Evolutionary conservation across 768 basidiomycete species (phyloP).

Genomic region (Artomyces pyxidatus): DNA sequence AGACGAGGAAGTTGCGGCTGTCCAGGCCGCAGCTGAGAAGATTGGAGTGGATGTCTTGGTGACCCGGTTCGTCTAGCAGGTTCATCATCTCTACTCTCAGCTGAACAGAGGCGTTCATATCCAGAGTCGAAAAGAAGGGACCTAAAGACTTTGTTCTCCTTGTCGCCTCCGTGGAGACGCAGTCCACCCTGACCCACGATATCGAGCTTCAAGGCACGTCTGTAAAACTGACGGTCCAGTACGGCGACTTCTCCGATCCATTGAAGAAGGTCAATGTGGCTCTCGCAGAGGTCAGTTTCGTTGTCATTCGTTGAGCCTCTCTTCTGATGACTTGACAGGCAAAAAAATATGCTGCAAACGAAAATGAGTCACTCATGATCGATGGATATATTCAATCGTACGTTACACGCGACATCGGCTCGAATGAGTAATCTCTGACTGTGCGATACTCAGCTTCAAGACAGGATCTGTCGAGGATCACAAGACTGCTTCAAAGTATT

Average conservation of each 20-base stretch:
- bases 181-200: conserved; percentile 34
- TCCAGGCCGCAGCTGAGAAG: conserved; percentile 71
- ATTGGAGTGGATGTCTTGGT: conserved; percentile 72
- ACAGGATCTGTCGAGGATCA: conserved; percentile 77
- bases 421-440: not conserved
- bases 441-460: conserved; percentile 44
- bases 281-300: conserved; percentile 43
- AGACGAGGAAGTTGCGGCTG: conserved; percentile 70
- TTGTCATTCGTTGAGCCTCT: not conserved
- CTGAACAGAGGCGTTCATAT: not conserved
- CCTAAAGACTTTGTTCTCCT: conserved; percentile 56
- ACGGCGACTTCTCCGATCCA: conserved; percentile 63
- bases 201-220: conserved; percentile 33
- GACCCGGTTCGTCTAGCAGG: conserved; percentile 48
- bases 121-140: conserved; percentile 65
- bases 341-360: conserved; percentile 64
- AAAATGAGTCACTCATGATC: conserved; percentile 66
- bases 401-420: conserved; percentile 13
- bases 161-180: conserved; percentile 57
- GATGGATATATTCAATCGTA: conserved; percentile 75
- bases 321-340: conserved; percentile 36
- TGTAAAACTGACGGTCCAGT: conserved; percentile 54
- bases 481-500: conserved; percentile 65
- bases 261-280: conserved; percentile 47
- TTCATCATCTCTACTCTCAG: not conserved